Percentiles rank a stretch among this genome's conserved stretches.
Evolutionary conservation across 1,139 yeast species (phyloP).

Genomic region (Candida sanyaensis): DNA sequence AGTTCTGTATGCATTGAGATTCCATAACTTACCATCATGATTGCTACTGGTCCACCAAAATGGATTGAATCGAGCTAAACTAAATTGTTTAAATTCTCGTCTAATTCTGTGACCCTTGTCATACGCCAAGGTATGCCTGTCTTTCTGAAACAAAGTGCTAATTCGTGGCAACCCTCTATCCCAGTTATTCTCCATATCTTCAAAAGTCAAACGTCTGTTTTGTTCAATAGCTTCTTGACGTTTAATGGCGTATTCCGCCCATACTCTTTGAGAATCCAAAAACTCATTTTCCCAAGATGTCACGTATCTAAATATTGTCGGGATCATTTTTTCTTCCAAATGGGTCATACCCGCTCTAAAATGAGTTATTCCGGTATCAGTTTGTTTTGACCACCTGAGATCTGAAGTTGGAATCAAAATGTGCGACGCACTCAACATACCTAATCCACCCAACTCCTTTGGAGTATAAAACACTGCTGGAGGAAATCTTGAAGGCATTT

Average conservation of each 20-base stretch:
- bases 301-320: constrained; percentile 89
- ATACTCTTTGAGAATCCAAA: constrained; percentile 89
- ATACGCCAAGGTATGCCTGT: constrained; percentile 90
- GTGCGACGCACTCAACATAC: constrained; percentile 97
- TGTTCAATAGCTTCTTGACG: constrained; percentile 86
- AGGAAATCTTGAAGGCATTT: constrained; percentile 98
- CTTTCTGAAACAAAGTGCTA: constrained; percentile 92
- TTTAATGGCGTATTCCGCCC: constrained; percentile 96
- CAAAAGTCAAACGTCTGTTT: constrained; percentile 84
- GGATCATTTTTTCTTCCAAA: constrained; percentile 78
- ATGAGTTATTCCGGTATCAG: constrained; percentile 93
- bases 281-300: constrained; percentile 98
- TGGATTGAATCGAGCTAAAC: constrained; percentile 73
- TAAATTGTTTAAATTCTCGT: constrained; percentile 73
- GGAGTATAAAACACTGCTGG: constrained; percentile 99
- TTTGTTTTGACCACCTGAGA: constrained; percentile 86
- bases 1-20: constrained; percentile 85
- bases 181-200: constrained; percentile 93
- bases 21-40: constrained; percentile 97
- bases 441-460: constrained; percentile 94
- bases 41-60: constrained; percentile 96
- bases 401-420: constrained; percentile 93
- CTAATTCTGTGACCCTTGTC: constrained; percentile 93
- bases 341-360: constrained; percentile 94
- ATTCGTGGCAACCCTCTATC: constrained; percentile 96